Percentiles rank a stretch among this genome's conserved stretches.
Evolutionary conservation across 495 filamentous ascomycete genomes (phyloP).

Genomic region (Chaetomium cochliodes): DNA sequence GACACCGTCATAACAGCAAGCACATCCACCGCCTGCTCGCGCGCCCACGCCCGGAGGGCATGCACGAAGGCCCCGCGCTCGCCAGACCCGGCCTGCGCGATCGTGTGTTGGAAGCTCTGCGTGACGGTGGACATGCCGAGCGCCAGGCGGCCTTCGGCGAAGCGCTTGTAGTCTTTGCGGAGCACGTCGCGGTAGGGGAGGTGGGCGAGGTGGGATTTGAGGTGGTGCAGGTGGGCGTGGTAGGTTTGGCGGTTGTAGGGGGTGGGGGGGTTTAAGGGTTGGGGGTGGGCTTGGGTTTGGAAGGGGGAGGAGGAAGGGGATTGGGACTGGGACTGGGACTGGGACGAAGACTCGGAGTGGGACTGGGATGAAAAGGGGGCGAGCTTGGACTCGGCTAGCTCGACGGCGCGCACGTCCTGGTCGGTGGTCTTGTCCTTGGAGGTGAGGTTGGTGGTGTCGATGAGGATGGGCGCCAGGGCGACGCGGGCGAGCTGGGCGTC

Average conservation of each 20-base stretch:
- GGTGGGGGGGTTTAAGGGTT: neutral
- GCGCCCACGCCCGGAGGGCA: conserved; percentile 52
- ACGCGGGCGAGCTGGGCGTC: conserved; percentile 66
- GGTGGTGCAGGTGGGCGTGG: conserved; percentile 60
- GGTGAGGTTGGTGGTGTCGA: conserved; percentile 79
- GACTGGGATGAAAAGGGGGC: neutral
- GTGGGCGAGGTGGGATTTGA: conserved; percentile 69
- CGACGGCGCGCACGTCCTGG: conserved; percentile 63
- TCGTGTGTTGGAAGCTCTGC: conserved; percentile 62
- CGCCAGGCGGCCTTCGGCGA: conserved; percentile 58
- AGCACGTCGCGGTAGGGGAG: conserved; percentile 73
- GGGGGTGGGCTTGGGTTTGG: neutral
- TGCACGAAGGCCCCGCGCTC: conserved; percentile 28
- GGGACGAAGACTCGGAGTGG: too few species aligned
- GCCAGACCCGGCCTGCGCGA: conserved; percentile 50
- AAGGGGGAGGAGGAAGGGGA: too few species aligned
- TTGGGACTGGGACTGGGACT: too few species aligned
- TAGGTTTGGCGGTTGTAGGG: conserved; percentile 43
- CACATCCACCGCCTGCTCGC: conserved; percentile 59
- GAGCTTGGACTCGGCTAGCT: conserved; percentile 57
- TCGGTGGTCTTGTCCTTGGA: conserved; percentile 69
- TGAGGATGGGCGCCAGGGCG: conserved; percentile 75
- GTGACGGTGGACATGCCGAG: conserved; percentile 77
- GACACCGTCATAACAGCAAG: conserved; percentile 76
- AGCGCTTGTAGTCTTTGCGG: conserved; percentile 91